Conservation (phyloP, 257 asterid genomes). For the Coffea eugenioides region DNA sequence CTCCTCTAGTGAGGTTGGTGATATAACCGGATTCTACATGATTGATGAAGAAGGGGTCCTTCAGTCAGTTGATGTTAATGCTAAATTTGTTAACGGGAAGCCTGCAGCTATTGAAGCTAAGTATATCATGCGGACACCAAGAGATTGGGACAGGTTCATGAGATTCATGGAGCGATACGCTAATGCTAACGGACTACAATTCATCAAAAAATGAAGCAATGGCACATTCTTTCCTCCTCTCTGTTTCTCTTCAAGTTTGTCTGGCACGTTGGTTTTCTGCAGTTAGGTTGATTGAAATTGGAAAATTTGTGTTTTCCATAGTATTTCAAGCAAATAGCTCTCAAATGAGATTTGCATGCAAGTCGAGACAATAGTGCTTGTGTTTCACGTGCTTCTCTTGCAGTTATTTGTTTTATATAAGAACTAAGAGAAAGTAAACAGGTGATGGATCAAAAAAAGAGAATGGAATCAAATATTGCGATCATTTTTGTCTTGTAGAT, state of each 20-base stretch:
- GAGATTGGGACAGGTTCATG: slow-evolving; percentile 98
- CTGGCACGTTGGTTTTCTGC: slow-evolving; percentile 22
- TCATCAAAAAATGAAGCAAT: slow-evolving; percentile 57
- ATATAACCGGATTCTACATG: slow-evolving; percentile 91
- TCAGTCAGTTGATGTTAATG: slow-evolving; percentile 85
- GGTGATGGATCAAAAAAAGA: background rate
- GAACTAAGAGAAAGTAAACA: background rate
- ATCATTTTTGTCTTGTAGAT: background rate
- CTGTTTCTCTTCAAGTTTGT: slow-evolving; percentile 14
- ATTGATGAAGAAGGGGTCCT: slow-evolving; percentile 89
- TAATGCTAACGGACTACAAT: slow-evolving; percentile 65
- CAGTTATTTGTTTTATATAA: background rate
- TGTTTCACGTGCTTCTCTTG: background rate
- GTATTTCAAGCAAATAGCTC: background rate
- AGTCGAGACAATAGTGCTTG: background rate
- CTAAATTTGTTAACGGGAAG: slow-evolving; percentile 84
- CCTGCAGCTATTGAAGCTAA: slow-evolving; percentile 96
- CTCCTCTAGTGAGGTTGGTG: slow-evolving; percentile 85
- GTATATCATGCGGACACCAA: slow-evolving; percentile 70
- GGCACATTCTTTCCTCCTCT: slow-evolving; percentile 20
- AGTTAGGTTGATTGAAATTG: slow-evolving; percentile 26
- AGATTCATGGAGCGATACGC: slow-evolving; percentile 95
- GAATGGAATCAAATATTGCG: background rate
- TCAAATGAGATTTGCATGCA: background rate
- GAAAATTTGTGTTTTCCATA: slow-evolving; percentile 4